Percentiles rank a stretch among this genome's conserved stretches.
Conservation (phyloP, 2,329 filamentous ascomycete genomes). For the Penicillium sp. region DNA sequence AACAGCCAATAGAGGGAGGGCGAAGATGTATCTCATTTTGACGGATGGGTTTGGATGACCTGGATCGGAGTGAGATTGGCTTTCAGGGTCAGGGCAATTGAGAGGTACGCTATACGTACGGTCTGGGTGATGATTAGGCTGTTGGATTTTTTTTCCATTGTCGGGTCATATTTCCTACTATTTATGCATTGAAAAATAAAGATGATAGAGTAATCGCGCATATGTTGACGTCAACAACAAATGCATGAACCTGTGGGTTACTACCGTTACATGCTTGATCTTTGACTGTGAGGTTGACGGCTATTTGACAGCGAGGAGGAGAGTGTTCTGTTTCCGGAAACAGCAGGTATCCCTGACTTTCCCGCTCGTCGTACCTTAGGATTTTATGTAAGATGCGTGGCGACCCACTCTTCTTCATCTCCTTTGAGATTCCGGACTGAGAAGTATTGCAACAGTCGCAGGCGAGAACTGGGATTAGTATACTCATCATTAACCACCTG, state of each 20-base stretch:
- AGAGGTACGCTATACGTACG: neutral
- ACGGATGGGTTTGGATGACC: neutral
- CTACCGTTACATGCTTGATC: neutral
- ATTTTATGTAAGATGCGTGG: neutral
- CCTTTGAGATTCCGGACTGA: neutral
- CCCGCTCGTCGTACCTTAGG: neutral
- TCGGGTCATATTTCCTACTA: neutral
- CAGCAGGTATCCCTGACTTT: neutral
- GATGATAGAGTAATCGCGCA: neutral
- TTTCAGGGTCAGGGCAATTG: neutral
- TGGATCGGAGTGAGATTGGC: neutral
- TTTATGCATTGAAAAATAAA: neutral
- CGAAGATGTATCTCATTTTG: conserved; percentile 5
- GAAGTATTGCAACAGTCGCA: neutral
- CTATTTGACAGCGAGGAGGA: neutral
- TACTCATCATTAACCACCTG: neutral
- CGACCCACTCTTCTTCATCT: neutral
- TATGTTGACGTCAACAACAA: neutral
- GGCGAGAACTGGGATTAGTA: neutral
- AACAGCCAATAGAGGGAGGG: neutral
- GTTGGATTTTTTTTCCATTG: neutral
- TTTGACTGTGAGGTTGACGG: neutral
- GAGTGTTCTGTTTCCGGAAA: neutral
- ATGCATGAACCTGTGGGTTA: neutral
- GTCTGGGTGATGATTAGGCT: neutral